Conservation (phyloP, 2,329 filamentous ascomycete species). For the Sordariomycetes sp. region DNA sequence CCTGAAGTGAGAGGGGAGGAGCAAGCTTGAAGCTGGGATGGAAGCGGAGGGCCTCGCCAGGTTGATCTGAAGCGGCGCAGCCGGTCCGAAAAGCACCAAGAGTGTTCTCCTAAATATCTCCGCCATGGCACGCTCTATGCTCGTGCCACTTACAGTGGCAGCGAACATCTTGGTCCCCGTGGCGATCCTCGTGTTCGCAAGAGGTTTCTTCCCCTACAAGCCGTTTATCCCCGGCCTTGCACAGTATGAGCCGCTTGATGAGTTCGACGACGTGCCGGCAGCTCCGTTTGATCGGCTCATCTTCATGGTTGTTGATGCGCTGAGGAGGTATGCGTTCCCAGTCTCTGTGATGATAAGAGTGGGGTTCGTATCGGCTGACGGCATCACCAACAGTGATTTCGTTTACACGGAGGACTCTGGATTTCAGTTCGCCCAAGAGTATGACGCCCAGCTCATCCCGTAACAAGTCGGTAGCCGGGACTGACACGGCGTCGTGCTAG, state of each 20-base stretch:
- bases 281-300: slow-evolving; percentile 78
- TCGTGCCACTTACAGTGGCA: background rate
- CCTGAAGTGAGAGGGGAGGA: background rate
- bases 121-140: background rate
- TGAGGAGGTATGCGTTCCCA: slow-evolving; percentile 55
- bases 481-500: slow-evolving; percentile 26
- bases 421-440: slow-evolving; percentile 84
- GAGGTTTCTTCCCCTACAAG: slow-evolving; percentile 96
- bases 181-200: slow-evolving; percentile 65
- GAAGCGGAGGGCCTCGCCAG: background rate
- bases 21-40: background rate
- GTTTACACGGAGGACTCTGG: slow-evolving; percentile 72
- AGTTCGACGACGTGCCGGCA: slow-evolving; percentile 41
- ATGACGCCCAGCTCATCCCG: slow-evolving; percentile 10
- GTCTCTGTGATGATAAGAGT: background rate
- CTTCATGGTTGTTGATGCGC: slow-evolving; percentile 95
- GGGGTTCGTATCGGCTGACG: slow-evolving; percentile 8
- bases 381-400: slow-evolving; percentile 56
- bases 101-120: background rate
- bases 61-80: background rate
- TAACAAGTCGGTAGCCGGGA: background rate
- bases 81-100: background rate
- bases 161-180: slow-evolving; percentile 69
- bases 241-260: slow-evolving; percentile 38
- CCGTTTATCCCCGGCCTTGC: slow-evolving; percentile 81